phyloP scores from a whole-genome alignment of 2,329 filamentous ascomycete species.

The Exophiala xenobiotica region DNA sequence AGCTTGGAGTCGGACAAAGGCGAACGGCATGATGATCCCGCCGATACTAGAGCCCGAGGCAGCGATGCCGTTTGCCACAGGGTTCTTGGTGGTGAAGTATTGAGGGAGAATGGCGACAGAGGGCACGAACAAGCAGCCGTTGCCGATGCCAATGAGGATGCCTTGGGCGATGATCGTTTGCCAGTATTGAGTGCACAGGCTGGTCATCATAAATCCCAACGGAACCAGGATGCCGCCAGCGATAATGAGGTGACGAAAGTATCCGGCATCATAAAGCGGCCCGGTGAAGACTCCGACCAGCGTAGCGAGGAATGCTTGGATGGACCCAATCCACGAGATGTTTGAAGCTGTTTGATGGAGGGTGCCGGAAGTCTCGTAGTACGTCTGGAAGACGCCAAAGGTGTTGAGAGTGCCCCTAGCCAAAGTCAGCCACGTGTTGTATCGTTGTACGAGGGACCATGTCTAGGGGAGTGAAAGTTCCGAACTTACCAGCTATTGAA shows the following conservation, averaged over 20 bases:
- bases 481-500: conserved; percentile 16
- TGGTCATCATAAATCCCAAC: conserved; percentile 45
- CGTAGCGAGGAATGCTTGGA: conserved; percentile 49
- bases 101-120: conserved; percentile 32
- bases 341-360: conserved; percentile 35
- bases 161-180: conserved; percentile 51
- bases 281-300: conserved; percentile 45
- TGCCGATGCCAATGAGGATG: conserved; percentile 47
- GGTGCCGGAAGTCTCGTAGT: conserved; percentile 32
- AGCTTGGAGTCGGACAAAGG: conserved; percentile 58
- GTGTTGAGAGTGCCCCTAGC: conserved; percentile 29
- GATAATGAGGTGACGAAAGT: conserved; percentile 36
- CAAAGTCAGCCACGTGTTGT: not conserved
- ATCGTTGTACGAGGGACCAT: not conserved
- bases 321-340: conserved; percentile 54
- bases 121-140: conserved; percentile 37
- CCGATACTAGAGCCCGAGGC: conserved; percentile 35
- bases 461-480: no score
- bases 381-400: conserved; percentile 37
- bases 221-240: conserved; percentile 37
- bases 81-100: conserved; percentile 34
- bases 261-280: conserved; percentile 44
- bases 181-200: conserved; percentile 44
- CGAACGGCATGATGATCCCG: conserved; percentile 53
- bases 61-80: conserved; percentile 33